Conservation (phyloP, 2,329 filamentous ascomycete genomes). For the Fusarium succisae region DNA sequence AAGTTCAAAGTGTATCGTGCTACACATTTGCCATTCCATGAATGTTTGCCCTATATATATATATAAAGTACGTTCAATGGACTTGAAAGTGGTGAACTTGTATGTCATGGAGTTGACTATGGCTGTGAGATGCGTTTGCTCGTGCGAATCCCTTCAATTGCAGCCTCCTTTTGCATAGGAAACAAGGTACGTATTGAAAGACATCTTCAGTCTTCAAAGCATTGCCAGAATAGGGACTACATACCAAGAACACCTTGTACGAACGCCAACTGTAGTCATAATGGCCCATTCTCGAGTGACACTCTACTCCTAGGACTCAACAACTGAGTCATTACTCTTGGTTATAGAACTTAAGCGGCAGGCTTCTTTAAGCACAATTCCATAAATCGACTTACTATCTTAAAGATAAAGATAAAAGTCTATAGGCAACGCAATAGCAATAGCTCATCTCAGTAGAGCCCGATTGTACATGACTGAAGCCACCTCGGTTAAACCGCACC, state of each 20-base stretch:
- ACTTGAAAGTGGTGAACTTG: background rate
- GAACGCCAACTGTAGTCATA: background rate
- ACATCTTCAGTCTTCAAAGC: background rate
- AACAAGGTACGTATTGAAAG: background rate
- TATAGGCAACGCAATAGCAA: background rate
- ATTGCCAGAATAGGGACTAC: no score
- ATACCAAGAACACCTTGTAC: background rate
- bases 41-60: background rate
- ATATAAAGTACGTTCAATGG: background rate
- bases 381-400: background rate
- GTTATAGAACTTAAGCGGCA: background rate
- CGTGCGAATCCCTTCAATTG: background rate
- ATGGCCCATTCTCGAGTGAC: background rate
- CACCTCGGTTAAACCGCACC: background rate
- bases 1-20: background rate
- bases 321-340: background rate
- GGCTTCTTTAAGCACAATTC: no score
- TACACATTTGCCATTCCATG: background rate
- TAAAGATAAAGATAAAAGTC: background rate
- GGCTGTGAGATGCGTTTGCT: background rate
- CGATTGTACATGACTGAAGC: background rate
- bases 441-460: background rate
- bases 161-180: background rate
- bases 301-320: background rate
- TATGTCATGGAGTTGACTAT: background rate